Evolutionary conservation across 2,329 filamentous ascomycete species (phyloP).

Genomic region (Trichoderma sp.): DNA sequence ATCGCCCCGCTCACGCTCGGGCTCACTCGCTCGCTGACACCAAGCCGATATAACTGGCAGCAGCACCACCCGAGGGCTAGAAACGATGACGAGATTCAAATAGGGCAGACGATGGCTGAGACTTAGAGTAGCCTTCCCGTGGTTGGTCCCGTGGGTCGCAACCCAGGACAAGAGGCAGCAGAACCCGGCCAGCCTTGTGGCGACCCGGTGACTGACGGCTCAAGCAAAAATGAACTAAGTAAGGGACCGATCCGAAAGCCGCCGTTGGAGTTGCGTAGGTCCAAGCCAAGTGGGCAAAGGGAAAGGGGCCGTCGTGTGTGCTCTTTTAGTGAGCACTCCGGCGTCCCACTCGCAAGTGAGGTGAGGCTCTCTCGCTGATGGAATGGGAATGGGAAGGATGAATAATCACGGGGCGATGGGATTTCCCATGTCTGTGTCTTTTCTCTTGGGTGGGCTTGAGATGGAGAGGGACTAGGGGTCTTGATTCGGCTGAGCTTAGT

Average conservation of each 20-base stretch:
- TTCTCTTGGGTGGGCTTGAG: conserved; percentile 5
- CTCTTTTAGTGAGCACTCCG: conserved; percentile 7
- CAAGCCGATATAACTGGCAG: background rate
- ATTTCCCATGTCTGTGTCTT: conserved; percentile 4
- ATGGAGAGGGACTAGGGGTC: background rate
- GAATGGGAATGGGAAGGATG: conserved; percentile 9
- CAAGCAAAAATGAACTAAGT: background rate
- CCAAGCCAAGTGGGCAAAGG: background rate
- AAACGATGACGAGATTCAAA: background rate
- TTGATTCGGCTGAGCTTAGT: conserved; percentile 17
- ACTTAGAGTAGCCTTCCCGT: background rate
- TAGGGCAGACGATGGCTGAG: background rate
- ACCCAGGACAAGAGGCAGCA: background rate
- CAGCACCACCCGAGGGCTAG: background rate
- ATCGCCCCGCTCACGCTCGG: background rate
- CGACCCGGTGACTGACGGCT: background rate
- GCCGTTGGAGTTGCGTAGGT: background rate
- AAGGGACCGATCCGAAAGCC: background rate
- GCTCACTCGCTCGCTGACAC: background rate
- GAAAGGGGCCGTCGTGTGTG: conserved; percentile 8
- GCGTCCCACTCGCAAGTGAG: conserved; percentile 10
- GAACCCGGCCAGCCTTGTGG: background rate
- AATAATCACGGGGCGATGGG: conserved; percentile 19
- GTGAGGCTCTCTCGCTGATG: background rate
- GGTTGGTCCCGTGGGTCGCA: conserved; percentile 1